Evolutionary conservation across 169 alveolate species (phyloP), one percentile per base, ranked within the genome.

Genomic region (Plasmodium knowlesi): DNA sequence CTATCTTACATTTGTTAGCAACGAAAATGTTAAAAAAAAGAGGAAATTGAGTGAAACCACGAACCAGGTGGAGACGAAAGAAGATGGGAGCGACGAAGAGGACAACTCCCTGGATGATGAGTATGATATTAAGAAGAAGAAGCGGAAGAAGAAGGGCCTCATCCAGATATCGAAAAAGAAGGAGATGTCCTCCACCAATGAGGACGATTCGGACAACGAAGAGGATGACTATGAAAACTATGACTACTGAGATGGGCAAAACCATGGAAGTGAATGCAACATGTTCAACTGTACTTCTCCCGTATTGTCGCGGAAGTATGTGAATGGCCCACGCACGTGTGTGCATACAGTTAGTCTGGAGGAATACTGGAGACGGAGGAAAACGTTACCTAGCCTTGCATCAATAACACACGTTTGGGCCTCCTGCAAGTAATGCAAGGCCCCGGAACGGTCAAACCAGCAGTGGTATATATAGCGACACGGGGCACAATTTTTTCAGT

Each of bases 121-220:
- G n/a, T 89, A 79, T 79, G 94, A 89, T 19, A 79, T 89, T 16
- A 61, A 37, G 53, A 89, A 89, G 46, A 89, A 89, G 46, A 89
- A 41, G 57, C 82, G 82, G 46, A 89, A 80, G 43, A 89, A 89
- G 73, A 89, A 89, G 34, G 94, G 94, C 10, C 73, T 89, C 70
- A 89, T 89, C 46, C 91, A 89, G 54, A 89, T 89, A 61, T 89
- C 94, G n/a, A 89, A 89, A 70, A 89, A 73, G 46, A 89, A 89
- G 41, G 85, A 78, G 50, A 71, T 37, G 37, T 25, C 37, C 41
- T 61, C 37, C 9, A 28, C 46, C 9, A 39, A 80, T 46, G 72
- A 80, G 73, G 90, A 89, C 3, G 91, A 80, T 30, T 79, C 76
- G 71, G 90, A 89, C 73, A 89, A 78, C 71, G 90, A 89, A 22